phyloP scores from a whole-genome alignment of 2,329 filamentous ascomycete genomes.

The Teratosphaeria destructans region DNA sequence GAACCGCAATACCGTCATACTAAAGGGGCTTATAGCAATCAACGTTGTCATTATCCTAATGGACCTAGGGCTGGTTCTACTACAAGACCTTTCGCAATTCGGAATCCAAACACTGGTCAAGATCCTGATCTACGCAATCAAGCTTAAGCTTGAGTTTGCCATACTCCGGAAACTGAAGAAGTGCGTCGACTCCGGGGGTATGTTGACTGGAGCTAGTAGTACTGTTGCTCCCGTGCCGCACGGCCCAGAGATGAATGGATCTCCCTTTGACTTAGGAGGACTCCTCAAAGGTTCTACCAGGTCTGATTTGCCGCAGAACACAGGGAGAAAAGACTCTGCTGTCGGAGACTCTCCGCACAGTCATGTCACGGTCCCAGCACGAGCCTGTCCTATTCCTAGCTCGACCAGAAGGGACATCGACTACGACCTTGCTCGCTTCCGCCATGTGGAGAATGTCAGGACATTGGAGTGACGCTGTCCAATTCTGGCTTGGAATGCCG shows the following conservation, averaged over 20 bases:
- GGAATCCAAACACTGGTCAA: conserved; percentile 27
- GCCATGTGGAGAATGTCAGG: background rate
- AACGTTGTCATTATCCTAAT: conserved; percentile 26
- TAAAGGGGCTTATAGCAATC: conserved; percentile 25
- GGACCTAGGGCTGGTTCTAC: conserved; percentile 23
- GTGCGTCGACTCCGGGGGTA: background rate
- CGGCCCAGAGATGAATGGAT: background rate
- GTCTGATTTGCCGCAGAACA: background rate
- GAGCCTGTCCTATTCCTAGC: background rate
- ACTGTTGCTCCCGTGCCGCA: background rate
- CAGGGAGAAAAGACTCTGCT: background rate
- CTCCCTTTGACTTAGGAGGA: background rate
- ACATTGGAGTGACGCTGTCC: background rate
- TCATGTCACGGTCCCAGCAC: background rate
- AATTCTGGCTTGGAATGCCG: background rate
- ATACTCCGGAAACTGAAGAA: conserved; percentile 13
- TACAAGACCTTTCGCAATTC: conserved; percentile 18
- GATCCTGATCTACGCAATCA: conserved; percentile 18
- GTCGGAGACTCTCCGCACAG: background rate
- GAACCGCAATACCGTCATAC: background rate
- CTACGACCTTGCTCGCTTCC: background rate
- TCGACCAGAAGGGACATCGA: background rate
- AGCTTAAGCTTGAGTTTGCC: conserved; percentile 11
- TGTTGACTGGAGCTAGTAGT: background rate
- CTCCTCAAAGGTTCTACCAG: background rate